Conservation (phyloP, 2,329 filamentous ascomycete species). For the Colletotrichum godetiae region DNA sequence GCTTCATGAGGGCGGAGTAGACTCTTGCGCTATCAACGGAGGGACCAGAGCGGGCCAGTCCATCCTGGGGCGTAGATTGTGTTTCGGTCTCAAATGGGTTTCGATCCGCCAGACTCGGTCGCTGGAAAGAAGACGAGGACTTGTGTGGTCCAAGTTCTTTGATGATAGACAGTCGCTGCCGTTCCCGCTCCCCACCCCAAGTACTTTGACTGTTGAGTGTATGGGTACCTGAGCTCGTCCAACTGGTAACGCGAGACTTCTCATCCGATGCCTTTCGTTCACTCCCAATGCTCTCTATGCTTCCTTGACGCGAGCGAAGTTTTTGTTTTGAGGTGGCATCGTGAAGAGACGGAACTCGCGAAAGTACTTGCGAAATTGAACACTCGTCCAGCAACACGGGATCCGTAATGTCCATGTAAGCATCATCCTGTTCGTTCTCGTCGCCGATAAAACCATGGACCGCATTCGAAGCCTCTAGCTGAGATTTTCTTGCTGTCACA, state of each 20-base stretch:
- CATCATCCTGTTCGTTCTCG: conserved; percentile 38
- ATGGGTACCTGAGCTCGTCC: conserved; percentile 72
- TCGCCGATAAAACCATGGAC: neutral
- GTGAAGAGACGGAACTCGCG: conserved; percentile 63
- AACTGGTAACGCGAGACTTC: conserved; percentile 77
- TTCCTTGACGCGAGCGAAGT: conserved; percentile 64
- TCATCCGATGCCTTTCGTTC: conserved; percentile 57
- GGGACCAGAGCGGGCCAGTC: conserved; percentile 36
- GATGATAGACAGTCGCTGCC: conserved; percentile 72
- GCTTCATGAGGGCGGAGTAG: conserved; percentile 73
- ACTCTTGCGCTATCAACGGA: conserved; percentile 67
- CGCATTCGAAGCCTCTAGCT: conserved; percentile 44
- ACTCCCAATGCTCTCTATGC: conserved; percentile 61
- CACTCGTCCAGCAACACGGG: conserved; percentile 51
- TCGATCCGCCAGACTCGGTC: conserved; percentile 40
- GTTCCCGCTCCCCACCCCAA: conserved; percentile 56
- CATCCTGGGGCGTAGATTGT: neutral
- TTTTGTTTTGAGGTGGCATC: conserved; percentile 57
- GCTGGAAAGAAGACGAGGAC: conserved; percentile 51
- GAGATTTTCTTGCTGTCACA: conserved; percentile 63
- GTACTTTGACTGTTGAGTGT: conserved; percentile 59
- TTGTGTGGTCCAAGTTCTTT: conserved; percentile 64
- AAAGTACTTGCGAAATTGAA: conserved; percentile 60
- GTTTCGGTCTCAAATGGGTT: conserved; percentile 29
- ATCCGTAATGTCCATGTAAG: conserved; percentile 47